phyloP scores from a whole-genome alignment of 441 rosid species.

The Erodium trifolium region DNA sequence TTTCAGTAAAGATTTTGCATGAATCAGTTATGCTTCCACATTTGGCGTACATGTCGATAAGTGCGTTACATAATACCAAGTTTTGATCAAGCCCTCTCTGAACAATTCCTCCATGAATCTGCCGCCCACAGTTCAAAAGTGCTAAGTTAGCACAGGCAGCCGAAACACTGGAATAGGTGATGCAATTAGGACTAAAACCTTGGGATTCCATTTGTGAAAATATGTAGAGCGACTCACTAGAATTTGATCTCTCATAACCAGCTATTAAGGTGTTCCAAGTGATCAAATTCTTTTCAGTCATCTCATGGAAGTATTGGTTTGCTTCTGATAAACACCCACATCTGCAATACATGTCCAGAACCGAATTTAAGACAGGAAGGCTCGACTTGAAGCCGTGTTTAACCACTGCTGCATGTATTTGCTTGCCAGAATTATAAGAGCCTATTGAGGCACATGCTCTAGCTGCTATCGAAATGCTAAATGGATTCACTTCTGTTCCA shows the following conservation, averaged over 20 bases:
- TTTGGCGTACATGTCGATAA: conserved; percentile 89
- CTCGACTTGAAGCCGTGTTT: conserved; percentile 59
- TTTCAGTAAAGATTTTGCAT: conserved; percentile 41
- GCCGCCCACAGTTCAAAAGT: conserved; percentile 59
- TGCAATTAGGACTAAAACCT: conserved; percentile 65
- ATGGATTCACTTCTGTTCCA: conserved; percentile 50
- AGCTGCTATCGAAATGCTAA: conserved; percentile 67
- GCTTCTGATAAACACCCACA: conserved; percentile 58
- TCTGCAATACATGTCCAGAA: conserved; percentile 82
- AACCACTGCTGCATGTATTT: conserved; percentile 48
- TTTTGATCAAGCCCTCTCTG: conserved; percentile 50
- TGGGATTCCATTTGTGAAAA: conserved; percentile 54
- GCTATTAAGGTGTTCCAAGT: conserved; percentile 84
- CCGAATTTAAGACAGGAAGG: conserved; percentile 78
- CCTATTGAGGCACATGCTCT: conserved; percentile 75
- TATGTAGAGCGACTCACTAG: conserved; percentile 47
- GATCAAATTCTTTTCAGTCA: conserved; percentile 58
- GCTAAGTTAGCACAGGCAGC: conserved; percentile 82
- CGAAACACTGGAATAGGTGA: conserved; percentile 61
- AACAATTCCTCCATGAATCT: conserved; percentile 64
- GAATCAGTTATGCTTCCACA: conserved; percentile 68
- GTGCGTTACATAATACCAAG: conserved; percentile 57
- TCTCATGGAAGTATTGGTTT: conserved; percentile 51
- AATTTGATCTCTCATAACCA: conserved; percentile 57
- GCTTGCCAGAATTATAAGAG: conserved; percentile 46